Conservation (phyloP, 2,329 filamentous ascomycete species). For the Pseudogymnoascus sp. region DNA sequence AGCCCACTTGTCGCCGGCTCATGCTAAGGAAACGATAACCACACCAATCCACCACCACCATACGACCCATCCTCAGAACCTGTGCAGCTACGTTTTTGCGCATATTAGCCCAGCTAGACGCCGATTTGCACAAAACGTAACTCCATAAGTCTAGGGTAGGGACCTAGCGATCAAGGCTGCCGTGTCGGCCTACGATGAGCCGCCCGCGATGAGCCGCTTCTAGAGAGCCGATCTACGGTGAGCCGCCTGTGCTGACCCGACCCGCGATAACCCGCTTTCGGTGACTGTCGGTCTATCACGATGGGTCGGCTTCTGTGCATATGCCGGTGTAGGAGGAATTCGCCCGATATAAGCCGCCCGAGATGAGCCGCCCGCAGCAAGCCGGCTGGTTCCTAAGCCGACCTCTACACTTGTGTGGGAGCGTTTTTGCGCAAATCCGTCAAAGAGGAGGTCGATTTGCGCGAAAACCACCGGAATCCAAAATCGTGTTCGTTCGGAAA, state of each 20-base stretch:
- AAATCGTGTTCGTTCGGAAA: not conserved
- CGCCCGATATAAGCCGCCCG: too few species aligned
- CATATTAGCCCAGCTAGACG: not conserved
- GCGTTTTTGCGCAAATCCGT: not conserved
- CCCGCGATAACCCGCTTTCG: too few species aligned
- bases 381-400: too few species aligned
- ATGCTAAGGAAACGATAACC: not conserved
- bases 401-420: not conserved
- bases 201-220: not conserved
- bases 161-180: not conserved
- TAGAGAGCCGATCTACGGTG: too few species aligned
- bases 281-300: too few species aligned
- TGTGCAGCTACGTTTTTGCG: not conserved
- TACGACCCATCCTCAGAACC: not conserved
- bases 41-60: not conserved
- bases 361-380: too few species aligned
- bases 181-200: not conserved
- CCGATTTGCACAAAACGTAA: not conserved
- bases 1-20: too few species aligned
- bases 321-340: too few species aligned
- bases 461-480: not conserved
- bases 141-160: not conserved
- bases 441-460: not conserved
- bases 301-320: too few species aligned
- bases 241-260: not conserved